Evolutionary conservation across 164 flowering plant species (phyloP), one percentile per base, ranked within the genome.

Genomic region (Macadamia integrifolia): DNA sequence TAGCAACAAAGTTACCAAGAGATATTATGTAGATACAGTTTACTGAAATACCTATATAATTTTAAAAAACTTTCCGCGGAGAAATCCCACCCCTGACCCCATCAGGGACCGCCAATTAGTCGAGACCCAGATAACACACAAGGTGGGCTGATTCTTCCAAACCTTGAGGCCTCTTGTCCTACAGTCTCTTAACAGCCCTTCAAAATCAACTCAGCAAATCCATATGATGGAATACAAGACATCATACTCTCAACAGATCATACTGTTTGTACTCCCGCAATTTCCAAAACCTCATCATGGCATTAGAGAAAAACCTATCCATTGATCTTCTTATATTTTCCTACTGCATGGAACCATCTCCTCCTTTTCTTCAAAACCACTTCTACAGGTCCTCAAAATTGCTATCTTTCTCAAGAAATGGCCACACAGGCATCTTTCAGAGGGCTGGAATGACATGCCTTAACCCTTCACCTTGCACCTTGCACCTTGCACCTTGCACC

Each of bases 371-470:
- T 62, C 82, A 11, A 23, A 64, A 1, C 75, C 81, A 23, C 85
- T 87, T 67, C 71, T 74, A 32, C 76, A 72, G 58, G 60, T 72
- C 43, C 92, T 91, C 9, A 89, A 88, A 60, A 80, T 91, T 13
- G 97, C 93, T 0, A 69, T 88, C 30, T 89, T 91, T 50, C 74
- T 78, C 43, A 88, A 83, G 83, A 89, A 85, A 69, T 91, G 93
- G 97, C 86, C 81, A 1, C 78, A 71, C 0, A 69, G 59, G 61
- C 69, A 78, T 56, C 88, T 50, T 10, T 88, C 93, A 0, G 78
- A 78, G 76, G 95, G 31, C 84, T 89, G 18, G 97, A 89, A 70
- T 70, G 93, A 1, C 95, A 91, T 56, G 95, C 97, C 64, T 61
- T 78, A 55, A 89, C 95, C n/a, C 91, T 91, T 48, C 91, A 87